These are phyloP conservation scores for Eucalyptus coolabah DNA, from an alignment of 345 rosid genomes.

Conservation along the genomic window DNA sequence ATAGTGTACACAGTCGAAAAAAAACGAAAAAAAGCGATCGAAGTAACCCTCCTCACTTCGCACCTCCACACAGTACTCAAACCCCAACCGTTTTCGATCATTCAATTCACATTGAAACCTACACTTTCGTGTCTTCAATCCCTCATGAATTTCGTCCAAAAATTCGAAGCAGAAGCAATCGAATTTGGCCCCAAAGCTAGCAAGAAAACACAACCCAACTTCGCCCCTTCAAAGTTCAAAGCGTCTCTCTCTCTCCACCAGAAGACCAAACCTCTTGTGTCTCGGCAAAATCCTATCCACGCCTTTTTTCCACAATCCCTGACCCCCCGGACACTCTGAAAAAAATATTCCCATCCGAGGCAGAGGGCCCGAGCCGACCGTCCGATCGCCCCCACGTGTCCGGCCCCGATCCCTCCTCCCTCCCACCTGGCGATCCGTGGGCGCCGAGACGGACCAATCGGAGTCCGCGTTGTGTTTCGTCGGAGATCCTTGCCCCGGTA, in stretches of 20 bases:
- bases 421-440: slow-evolving; percentile 28
- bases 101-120: slow-evolving; percentile 6
- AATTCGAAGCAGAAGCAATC: background rate
- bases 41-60: background rate
- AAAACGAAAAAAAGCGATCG: background rate
- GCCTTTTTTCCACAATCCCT: background rate
- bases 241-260: background rate
- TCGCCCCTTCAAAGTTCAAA: no score
- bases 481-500: slow-evolving; percentile 5
- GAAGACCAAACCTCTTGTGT: background rate
- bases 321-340: background rate
- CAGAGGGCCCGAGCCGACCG: background rate
- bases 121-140: background rate
- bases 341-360: background rate
- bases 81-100: background rate
- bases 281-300: background rate
- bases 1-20: rapidly evolving
- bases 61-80: background rate
- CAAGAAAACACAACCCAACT: slow-evolving; percentile 28
- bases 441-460: slow-evolving; percentile 4
- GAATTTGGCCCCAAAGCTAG: background rate
- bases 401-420: slow-evolving; percentile 3
- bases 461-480: background rate
- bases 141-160: background rate
- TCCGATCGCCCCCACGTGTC: slow-evolving; percentile 34